Base-by-base conservation (phyloP, 129 eudicot species). In the Chrysanthemum makinoi region DNA sequence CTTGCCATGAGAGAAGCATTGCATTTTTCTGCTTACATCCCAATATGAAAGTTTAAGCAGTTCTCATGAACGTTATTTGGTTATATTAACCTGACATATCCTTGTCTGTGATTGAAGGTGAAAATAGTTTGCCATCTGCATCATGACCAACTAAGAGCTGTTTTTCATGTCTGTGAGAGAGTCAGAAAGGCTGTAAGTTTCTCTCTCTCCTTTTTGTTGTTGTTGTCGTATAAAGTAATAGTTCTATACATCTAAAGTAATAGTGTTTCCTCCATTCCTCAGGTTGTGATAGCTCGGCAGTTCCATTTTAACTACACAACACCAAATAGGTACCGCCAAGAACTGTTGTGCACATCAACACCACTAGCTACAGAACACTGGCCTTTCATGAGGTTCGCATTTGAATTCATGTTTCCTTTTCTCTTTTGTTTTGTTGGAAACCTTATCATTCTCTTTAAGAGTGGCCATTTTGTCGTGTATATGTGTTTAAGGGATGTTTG, bases 121-220 rank as follows among this genome's bases (percentile, higher is more conserved):
- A 90, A 95, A 66, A 82, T 95, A 77, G 84, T 95, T 47, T 95
- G 99, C 76, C 96, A 90, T 79, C 68, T 95, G 73, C 97, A 95
- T 81, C 99, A 90, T 77, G 99, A 95, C 80, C 99, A 95, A 65
- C 96, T 95, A 8, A 77, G 80, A 79, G 91, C 96, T 52, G 97
- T 81, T 81, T 95, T 95, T 68, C 99, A 95, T 74, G 99, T 95
- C 71, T 95, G 97, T 4, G 93, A 84, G 77, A 86, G 88, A 68
- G 76, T 95, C 57, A 81, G 97, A 80, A 95, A 79, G 77, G 91
- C 99, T 63, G 99, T 95, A 47, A 95, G 99, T 83, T 62, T 26
- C 75, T 62, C 63, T 63, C 1, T 69, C n/a, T 33, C 33, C 3
- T 28, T 26, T 9, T 57, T 33, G n/a, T n/a, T 16, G 11, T 26